These are phyloP conservation scores for Aurantiochytrium sp. DNA, from an alignment of 108 stramenopile species.

Conservation along the genomic window DNA sequence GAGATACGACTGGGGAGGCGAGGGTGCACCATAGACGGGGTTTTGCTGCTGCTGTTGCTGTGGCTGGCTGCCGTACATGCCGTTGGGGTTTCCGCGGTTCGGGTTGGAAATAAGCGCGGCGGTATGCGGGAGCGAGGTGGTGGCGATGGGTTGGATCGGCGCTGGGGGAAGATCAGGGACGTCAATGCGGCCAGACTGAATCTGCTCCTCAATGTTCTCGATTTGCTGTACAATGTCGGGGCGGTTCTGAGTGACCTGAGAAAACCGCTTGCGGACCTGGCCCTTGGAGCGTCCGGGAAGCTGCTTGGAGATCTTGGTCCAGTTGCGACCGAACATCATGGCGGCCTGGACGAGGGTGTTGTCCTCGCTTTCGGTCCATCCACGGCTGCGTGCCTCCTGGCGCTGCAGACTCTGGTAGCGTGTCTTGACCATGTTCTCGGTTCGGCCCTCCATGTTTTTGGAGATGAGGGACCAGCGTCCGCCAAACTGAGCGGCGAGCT, in stretches of 20 bases:
- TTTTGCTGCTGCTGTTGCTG: not conserved
- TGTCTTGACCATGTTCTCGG: slow-evolving; percentile 47
- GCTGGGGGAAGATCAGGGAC: not conserved
- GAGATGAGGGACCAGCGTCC: slow-evolving; percentile 27
- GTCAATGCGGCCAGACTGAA: not conserved
- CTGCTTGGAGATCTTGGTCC: slow-evolving; percentile 19
- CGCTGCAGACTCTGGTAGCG: slow-evolving; percentile 30
- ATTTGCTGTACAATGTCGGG: not conserved
- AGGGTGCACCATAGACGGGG: not conserved
- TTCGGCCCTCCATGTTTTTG: slow-evolving; percentile 31
- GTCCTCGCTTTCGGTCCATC: not conserved
- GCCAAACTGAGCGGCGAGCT: not conserved
- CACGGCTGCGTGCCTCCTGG: not conserved
- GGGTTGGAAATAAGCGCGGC: not conserved
- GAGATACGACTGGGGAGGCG: not conserved
- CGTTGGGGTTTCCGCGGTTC: not conserved
- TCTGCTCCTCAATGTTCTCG: slow-evolving; percentile 1
- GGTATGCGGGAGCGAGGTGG: not conserved
- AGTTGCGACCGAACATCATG: slow-evolving; percentile 13
- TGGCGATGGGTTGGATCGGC: not conserved
- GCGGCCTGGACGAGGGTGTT: slow-evolving; percentile 1
- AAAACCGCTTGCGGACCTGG: slow-evolving; percentile 12
- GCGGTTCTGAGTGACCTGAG: not conserved
- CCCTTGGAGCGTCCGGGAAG: not conserved
- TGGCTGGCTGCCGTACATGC: not conserved